Evolutionary conservation across 495 filamentous ascomycete genomes (phyloP), one percentile per base, ranked within the genome.

Genomic region (Evansstolkia leycettana): DNA sequence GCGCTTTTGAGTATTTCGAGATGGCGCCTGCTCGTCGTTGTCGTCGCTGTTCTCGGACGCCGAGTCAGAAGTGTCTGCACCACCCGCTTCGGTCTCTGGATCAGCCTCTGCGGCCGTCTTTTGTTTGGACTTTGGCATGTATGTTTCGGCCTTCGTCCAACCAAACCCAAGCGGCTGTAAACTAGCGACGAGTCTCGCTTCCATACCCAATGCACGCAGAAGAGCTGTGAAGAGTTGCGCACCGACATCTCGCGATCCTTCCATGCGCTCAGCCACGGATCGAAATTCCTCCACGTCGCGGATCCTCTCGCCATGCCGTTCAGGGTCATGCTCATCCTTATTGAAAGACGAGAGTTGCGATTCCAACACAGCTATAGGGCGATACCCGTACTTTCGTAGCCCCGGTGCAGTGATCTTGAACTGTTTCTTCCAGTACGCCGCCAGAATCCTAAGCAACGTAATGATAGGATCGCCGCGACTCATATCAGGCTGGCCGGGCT

Each of bases 191-290:
- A 96, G 60, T 27, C 86, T 67, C 13, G 82, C 73, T 40, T 94
- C 84, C 9, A 94, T 61, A 0, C 79, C 82, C 12, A 99, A 47
- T 3, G 77, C 88, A 39, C 92, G 69, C n/a, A 95, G 52, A 15
- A 99, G 57, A 6, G 85, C 84, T 0, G 85, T 90, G 42, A 99
- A 96, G 0, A 99, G 72, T 52, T 94, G 85, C 1, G 81, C 80
- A 4, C 85, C 88, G 12, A 90, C 68, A 52, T 96, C 90, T 31
- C 87, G 72, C 43, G 84, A 94, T 0, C 90, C 92, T 31, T 75
- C 65, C 55, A 83, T 85, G 32, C 68, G 58, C 40, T 72, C 74
- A 2, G 90, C 89, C 14, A 66, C 56, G 13, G 69, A 57, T 30
- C 76, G 72, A 36, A 94, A 88, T 10, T 76, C 74, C 1, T 78